Evolutionary conservation across 2,329 filamentous ascomycete species (phyloP).

Genomic region (Rhinocladiella mackenziei): DNA sequence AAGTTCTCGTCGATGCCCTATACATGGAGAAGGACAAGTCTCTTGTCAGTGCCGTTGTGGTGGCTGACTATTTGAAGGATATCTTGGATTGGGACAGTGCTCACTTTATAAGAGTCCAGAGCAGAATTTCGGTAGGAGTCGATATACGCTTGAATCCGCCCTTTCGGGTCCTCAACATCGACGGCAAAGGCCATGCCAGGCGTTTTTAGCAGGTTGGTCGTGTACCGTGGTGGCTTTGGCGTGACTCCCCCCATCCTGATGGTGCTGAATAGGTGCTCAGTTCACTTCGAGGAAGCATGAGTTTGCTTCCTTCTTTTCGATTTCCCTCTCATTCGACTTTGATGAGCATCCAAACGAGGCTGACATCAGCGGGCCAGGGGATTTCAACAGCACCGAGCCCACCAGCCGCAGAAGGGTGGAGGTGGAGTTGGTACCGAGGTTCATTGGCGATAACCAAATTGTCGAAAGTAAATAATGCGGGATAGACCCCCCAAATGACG

Average conservation of each 20-base stretch:
- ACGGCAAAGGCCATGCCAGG: slow-evolving; percentile 22
- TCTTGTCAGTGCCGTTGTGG: no score
- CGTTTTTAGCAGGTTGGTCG: slow-evolving; percentile 26
- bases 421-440: no score
- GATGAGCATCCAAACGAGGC: no score
- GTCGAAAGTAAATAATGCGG: neutral
- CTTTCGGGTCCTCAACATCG: slow-evolving; percentile 32
- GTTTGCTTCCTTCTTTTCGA: no score
- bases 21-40: neutral
- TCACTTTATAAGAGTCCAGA: neutral
- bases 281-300: neutral
- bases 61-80: no score
- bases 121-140: slow-evolving; percentile 9
- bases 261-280: no score
- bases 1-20: slow-evolving; percentile 19
- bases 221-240: no score
- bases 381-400: neutral
- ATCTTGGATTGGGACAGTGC: no score
- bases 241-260: no score
- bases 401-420: no score
- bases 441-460: neutral
- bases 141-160: slow-evolving; percentile 16
- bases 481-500: no score
- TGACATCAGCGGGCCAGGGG: neutral
- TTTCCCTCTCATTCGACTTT: no score